Conservation (phyloP, 192 early-diverging fungal genomes). For the Umbelopsis sp. region DNA sequence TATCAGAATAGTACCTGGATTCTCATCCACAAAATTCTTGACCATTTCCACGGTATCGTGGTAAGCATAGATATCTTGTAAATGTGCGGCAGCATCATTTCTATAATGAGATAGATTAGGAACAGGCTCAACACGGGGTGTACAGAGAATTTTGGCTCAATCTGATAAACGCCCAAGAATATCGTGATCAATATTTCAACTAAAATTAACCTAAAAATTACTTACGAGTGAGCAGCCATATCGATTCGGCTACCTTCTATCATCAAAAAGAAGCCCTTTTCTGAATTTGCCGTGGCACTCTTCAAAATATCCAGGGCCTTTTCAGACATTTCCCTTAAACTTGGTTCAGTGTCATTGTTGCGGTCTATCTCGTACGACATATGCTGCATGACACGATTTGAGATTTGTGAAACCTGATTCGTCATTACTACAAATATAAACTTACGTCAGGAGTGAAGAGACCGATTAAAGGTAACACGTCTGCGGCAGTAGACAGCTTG, state of each 20-base stretch:
- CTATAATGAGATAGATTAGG: slow-evolving; percentile 31
- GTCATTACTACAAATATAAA: background rate
- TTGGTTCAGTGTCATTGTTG: slow-evolving; percentile 66
- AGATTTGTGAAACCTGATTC: background rate
- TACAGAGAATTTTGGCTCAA: too few species aligned
- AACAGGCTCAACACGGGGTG: too few species aligned
- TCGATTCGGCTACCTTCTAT: slow-evolving; percentile 95
- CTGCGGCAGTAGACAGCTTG: slow-evolving; percentile 31
- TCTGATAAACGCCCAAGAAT: too few species aligned
- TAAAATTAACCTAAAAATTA: slow-evolving; percentile 5
- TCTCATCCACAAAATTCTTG: slow-evolving; percentile 72
- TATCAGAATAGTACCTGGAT: slow-evolving; percentile 90
- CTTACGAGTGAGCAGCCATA: slow-evolving; percentile 88
- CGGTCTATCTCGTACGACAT: slow-evolving; percentile 95
- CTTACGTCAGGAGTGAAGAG: slow-evolving; percentile 72
- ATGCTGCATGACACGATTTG: slow-evolving; percentile 48
- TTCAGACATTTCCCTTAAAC: slow-evolving; percentile 80
- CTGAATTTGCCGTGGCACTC: slow-evolving; percentile 44
- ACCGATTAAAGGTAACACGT: slow-evolving; percentile 68
- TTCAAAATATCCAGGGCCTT: slow-evolving; percentile 82
- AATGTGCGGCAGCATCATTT: slow-evolving; percentile 92
- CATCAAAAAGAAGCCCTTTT: slow-evolving; percentile 93
- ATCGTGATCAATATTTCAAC: background rate
- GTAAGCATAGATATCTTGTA: slow-evolving; percentile 91
- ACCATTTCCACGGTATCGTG: slow-evolving; percentile 74